Evolutionary conservation across 768 basidiomycete species (phyloP), one percentile per base, ranked within the genome.

Genomic region (Asterophora lycoperdoides): DNA sequence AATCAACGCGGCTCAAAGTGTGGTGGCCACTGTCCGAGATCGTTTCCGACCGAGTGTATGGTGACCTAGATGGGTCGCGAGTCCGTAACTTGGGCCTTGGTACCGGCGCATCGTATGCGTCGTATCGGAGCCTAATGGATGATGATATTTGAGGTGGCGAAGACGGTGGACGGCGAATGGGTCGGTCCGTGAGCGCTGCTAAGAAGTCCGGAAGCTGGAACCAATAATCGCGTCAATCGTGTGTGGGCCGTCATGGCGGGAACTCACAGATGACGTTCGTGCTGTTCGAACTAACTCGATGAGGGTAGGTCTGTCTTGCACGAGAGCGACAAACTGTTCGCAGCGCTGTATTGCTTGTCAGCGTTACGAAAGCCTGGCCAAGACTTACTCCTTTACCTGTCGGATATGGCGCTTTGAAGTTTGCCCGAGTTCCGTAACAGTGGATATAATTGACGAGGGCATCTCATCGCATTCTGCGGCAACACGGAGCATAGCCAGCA

Each of bases 191-290:
- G 49, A 89, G 62, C 3, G 81, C 73, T 23, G 64, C 53, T 35
- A 84, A 62, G 50, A 89, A 85, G 55, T 86, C 87, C 17, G 88
- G 89, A 37, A 90, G 76, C 89, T 90, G 23, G 23, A 23, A 57
- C 43, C 5, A 40, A 30, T 32, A 40, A 15, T 14, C 40, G 48
- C 46, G 45, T 49, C 38, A 43, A 6, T 28, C 14, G 6, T 9
- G 48, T 19, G 36, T 39, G 44, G 46, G 19, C 8, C 23, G 57
- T 10, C 26, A 43, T 42, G 23, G 45, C 41, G 28, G 39, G 23
- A 36, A 58, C 78, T 54, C 59, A 86, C 87, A 28, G 86, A 79
- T 43, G 78, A 69, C 1, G 83, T 79, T 33, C 64, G 60, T 23
- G 79, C 74, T n/a, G 60, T 67, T 3, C 68, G 62, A 34, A 84